phyloP scores from a whole-genome alignment of 768 basidiomycete species.

The Tulasnella sp. region DNA sequence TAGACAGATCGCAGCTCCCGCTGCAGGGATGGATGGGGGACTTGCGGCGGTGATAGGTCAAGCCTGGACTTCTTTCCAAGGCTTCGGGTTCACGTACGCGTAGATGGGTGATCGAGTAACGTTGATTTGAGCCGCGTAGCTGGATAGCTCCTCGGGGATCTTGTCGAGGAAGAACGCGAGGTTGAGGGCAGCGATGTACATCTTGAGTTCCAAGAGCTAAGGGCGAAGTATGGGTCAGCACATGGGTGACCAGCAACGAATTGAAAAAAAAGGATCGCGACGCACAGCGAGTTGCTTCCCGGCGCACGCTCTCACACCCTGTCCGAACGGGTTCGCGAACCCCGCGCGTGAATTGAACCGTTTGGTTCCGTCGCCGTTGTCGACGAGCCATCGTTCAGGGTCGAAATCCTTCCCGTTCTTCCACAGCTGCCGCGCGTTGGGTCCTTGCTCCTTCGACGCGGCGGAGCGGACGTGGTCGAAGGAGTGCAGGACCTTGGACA shows the following conservation, averaged over 20 bases:
- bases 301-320: constrained; percentile 17
- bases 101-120: constrained; percentile 10
- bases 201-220: constrained; percentile 24
- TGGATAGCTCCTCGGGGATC: constrained; percentile 14
- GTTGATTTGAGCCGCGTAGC: constrained; percentile 5
- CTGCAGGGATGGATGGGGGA: background rate
- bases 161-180: constrained; percentile 27
- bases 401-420: constrained; percentile 7
- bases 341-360: background rate
- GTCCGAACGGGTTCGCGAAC: constrained; percentile 13
- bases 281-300: constrained; percentile 20
- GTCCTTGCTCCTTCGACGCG: background rate
- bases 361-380: constrained; percentile 11
- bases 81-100: constrained; percentile 11
- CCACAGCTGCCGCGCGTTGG: background rate
- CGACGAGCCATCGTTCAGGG: constrained; percentile 22
- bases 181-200: constrained; percentile 20
- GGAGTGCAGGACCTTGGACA: background rate
- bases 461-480: background rate
- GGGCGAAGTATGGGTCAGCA: background rate
- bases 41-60: constrained; percentile 1
- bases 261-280: no score
- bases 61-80: constrained; percentile 17
- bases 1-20: background rate
- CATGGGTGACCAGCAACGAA: background rate